Percentiles rank a stretch among this genome's conserved stretches.
phyloP scores from a whole-genome alignment of 768 basidiomycete species.

The Inosperma sp. region DNA sequence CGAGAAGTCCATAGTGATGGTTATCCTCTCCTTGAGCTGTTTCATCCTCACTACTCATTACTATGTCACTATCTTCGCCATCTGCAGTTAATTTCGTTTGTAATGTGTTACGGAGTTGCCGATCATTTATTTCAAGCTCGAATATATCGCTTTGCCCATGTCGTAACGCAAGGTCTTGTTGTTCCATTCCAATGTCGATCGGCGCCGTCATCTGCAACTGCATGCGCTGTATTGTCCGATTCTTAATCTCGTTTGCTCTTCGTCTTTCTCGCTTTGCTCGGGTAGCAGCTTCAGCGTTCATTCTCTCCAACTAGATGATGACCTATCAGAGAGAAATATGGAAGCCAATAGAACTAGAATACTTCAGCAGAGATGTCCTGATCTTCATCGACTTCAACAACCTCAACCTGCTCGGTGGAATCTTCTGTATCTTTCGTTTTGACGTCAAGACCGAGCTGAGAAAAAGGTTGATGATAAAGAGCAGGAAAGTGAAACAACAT shows the following conservation, averaged over 20 bases:
- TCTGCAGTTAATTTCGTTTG: conserved; percentile 35
- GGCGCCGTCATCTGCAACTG: conserved; percentile 97
- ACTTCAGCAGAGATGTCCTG: conserved; percentile 89
- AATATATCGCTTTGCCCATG: conserved; percentile 84
- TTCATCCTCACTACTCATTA: conserved; percentile 31
- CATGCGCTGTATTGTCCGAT: conserved; percentile 86
- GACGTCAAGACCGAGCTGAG: conserved; percentile 77
- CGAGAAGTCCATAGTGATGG: conserved; percentile 29
- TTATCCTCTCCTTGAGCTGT: conserved; percentile 25
- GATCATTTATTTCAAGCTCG: conserved; percentile 66
- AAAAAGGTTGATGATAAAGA: not conserved
- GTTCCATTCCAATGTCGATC: conserved; percentile 90
- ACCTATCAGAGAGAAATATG: conserved; percentile 8
- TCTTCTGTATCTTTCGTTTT: conserved; percentile 74
- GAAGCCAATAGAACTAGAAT: not conserved
- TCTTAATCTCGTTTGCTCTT: conserved; percentile 82
- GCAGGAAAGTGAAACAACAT: not conserved
- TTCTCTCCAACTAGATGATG: conserved; percentile 66
- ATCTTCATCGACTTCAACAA: conserved; percentile 78
- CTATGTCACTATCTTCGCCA: conserved; percentile 42
- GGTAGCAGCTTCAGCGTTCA: conserved; percentile 71
- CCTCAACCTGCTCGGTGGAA: conserved; percentile 63
- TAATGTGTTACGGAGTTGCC: conserved; percentile 33
- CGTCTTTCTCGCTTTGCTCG: conserved; percentile 77
- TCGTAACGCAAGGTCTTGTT: conserved; percentile 67